Conservation (phyloP, 768 basidiomycete species). For the Lentinula detonsa region DNA sequence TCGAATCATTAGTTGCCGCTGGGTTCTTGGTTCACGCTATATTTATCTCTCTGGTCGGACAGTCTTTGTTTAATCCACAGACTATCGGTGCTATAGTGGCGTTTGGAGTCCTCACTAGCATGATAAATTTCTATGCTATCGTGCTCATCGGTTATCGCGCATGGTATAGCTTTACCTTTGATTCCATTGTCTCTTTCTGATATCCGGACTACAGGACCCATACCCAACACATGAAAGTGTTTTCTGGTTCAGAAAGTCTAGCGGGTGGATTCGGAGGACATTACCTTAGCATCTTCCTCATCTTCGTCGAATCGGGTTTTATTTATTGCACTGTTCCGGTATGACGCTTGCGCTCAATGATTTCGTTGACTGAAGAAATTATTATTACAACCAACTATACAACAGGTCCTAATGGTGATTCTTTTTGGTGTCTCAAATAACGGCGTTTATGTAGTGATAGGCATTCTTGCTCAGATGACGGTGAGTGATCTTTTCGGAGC, state of each 20-base stretch:
- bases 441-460: neutral
- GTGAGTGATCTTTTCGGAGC: neutral
- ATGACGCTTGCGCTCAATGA: neutral
- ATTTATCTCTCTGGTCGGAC: neutral
- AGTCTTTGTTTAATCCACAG: neutral
- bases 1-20: neutral
- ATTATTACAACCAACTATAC: neutral
- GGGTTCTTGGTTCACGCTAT: neutral
- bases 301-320: neutral
- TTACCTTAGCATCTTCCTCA: neutral
- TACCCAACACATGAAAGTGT: neutral
- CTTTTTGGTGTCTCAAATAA: neutral
- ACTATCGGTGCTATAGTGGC: neutral
- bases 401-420: neutral
- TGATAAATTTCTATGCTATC: neutral
- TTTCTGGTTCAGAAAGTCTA: neutral
- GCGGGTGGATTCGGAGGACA: neutral
- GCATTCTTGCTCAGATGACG: neutral
- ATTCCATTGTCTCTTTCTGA: neutral
- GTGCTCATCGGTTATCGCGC: neutral
- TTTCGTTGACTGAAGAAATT: neutral
- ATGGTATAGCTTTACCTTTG: neutral
- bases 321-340: neutral
- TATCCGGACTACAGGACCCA: neutral
- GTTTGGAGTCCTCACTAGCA: neutral